A percentile compares a stretch with the other conserved stretches of the same genome.
Conservation (phyloP, 192 early-diverging fungal species). For the Rhizophagus clarus region DNA sequence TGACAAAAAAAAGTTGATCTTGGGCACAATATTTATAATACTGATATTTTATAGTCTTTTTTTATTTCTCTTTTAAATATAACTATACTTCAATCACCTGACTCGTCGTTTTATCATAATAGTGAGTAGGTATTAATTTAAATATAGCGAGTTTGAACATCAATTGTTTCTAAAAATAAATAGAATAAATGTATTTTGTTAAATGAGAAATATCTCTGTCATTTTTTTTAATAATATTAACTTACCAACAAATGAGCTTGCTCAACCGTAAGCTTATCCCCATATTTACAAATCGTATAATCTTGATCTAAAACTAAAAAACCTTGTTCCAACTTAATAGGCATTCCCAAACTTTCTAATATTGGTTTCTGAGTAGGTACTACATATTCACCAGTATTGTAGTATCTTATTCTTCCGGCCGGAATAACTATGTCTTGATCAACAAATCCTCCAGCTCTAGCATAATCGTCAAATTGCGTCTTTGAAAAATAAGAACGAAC, state of each 20-base stretch:
- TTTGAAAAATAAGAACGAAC: neutral
- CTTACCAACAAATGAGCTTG: conserved; percentile 2
- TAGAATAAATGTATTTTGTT: no score
- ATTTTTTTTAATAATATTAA: neutral
- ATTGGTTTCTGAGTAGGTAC: neutral
- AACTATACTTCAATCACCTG: neutral
- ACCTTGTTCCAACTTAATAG: neutral
- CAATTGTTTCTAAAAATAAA: neutral
- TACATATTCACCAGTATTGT: neutral
- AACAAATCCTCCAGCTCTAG: neutral
- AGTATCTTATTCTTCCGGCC: neutral
- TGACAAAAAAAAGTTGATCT: no score
- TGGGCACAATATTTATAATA: no score
- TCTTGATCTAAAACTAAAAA: neutral
- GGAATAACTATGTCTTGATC: neutral
- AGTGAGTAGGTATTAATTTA: neutral
- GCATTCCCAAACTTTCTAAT: neutral
- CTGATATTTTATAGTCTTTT: no score
- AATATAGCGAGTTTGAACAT: neutral
- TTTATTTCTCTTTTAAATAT: no score
- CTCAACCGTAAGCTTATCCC: neutral
- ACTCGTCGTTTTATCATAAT: neutral
- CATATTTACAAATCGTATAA: conserved; percentile 1
- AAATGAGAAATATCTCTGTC: no score
- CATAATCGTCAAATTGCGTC: neutral